Base-by-base conservation (phyloP, 179 eudicot genomes). In the Camellia oleifera region DNA sequence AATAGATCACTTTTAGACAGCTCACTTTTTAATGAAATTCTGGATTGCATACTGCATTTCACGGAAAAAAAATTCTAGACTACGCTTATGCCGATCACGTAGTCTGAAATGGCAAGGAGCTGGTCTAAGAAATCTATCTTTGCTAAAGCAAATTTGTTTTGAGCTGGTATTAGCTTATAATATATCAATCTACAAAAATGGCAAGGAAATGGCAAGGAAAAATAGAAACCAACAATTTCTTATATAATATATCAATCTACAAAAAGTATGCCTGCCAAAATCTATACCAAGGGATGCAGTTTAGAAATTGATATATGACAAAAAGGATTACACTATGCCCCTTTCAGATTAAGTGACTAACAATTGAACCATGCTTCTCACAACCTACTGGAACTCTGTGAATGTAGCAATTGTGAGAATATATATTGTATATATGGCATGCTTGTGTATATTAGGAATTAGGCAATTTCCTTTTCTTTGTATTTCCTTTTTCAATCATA, bases 371-470 rank as follows among this genome's bases (percentile, higher is more conserved):
- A 44, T 9, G 60, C 4, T 18, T 42, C 40, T 3, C 14, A 50
- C 45, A 20, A 52, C 77, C 77, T 15, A 44, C 50, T 74, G 50
- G 52, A 56, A 74, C 58, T 57, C 50, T 57, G 77, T 26, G 58
- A 45, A 75, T 54, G 46, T 45, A 69, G 54, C 54, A 69, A 69
- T 32, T 32, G 40, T 32, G 40, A 32, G 40, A 32, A 32, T 32
- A 32, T 32, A 32, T 32, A 32, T 32, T 32, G 40, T 1, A 32
- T 32, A 32, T 32, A 32, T 1, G 40, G 40, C 40, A 32, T 32
- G 40, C 40, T 32, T 32, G 40, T 32, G 40, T 32, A 32, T 32
- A 32, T 32, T 32, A 32, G 2, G 2, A 32, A 32, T 32, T 32
- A 32, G 40, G 40, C 40, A 32, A 32, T 32, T 32, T 32, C 2